phyloP scores from a whole-genome alignment of 495 filamentous ascomycete genomes.

The Aspergillus saccharolyticus region DNA sequence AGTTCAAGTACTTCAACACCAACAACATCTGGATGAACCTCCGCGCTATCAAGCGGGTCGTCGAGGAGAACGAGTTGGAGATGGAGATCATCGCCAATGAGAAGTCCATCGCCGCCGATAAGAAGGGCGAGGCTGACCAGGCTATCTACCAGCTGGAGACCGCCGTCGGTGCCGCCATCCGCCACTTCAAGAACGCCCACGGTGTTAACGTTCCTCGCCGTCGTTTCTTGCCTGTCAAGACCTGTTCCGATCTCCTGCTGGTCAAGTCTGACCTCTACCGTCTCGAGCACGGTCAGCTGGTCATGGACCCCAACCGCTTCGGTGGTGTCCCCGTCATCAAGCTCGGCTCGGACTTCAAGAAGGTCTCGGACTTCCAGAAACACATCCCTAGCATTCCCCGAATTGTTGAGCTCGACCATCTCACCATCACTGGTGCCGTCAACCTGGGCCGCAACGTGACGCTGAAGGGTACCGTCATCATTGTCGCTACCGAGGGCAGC shows the following conservation, averaged over 20 bases:
- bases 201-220: constrained; percentile 98
- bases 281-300: constrained; percentile 96
- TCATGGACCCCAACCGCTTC: constrained; percentile 94
- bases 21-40: constrained; percentile 99
- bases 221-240: constrained; percentile 99
- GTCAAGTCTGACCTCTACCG: constrained; percentile 99
- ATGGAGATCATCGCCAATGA: constrained; percentile 99
- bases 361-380: constrained; percentile 99
- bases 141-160: constrained; percentile 98
- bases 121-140: constrained; percentile 98
- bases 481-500: constrained; percentile 94
- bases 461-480: constrained; percentile 99
- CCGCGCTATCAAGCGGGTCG: constrained; percentile 95
- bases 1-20: constrained; percentile 99
- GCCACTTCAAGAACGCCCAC: constrained; percentile 97
- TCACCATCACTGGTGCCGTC: constrained; percentile 95
- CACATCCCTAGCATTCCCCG: constrained; percentile 93
- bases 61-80: constrained; percentile 96
- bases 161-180: constrained; percentile 95
- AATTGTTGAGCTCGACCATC: constrained; percentile 95
- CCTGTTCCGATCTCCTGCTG: constrained; percentile 98
- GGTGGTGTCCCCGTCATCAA: constrained; percentile 99
- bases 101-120: constrained; percentile 96
- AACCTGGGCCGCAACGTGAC: constrained; percentile 93
- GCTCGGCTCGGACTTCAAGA: constrained; percentile 99